Conservation (phyloP, 2,329 filamentous ascomycete species). For the Paecilomyces niveus region DNA sequence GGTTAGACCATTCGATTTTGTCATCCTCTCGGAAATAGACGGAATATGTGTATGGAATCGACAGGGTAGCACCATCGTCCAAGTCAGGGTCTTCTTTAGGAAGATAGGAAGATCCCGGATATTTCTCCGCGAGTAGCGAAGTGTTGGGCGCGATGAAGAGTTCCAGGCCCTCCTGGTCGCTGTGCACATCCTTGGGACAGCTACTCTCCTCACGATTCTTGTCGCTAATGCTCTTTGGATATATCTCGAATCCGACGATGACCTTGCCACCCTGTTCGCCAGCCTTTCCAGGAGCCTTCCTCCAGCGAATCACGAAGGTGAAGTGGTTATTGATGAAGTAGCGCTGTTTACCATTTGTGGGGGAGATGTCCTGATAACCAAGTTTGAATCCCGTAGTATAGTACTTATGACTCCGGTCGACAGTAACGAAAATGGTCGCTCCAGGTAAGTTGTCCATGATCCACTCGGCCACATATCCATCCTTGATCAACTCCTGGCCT, state of each 20-base stretch:
- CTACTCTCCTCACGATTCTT: slow-evolving; percentile 56
- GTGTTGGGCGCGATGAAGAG: slow-evolving; percentile 60
- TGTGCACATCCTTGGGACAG: slow-evolving; percentile 61
- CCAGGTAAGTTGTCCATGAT: slow-evolving; percentile 88
- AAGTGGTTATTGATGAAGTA: slow-evolving; percentile 85
- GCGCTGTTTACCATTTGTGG: slow-evolving; percentile 51
- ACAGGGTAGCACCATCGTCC: slow-evolving; percentile 59
- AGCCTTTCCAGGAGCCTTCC: slow-evolving; percentile 60
- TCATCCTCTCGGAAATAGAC: slow-evolving; percentile 83
- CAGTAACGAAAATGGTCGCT: slow-evolving; percentile 79
- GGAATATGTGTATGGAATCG: slow-evolving; percentile 79
- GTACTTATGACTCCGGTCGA: slow-evolving; percentile 78
- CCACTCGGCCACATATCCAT: slow-evolving; percentile 86
- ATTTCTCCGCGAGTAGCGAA: slow-evolving; percentile 48
- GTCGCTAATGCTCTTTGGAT: slow-evolving; percentile 71
- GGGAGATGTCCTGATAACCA: slow-evolving; percentile 63
- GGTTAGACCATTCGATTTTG: slow-evolving; percentile 70
- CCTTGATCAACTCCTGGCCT: slow-evolving; percentile 64
- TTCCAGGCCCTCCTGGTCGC: slow-evolving; percentile 59
- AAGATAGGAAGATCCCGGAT: slow-evolving; percentile 54
- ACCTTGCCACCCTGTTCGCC: slow-evolving; percentile 68
- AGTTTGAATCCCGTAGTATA: slow-evolving; percentile 87
- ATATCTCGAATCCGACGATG: slow-evolving; percentile 83
- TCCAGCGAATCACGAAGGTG: slow-evolving; percentile 74
- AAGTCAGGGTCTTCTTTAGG: slow-evolving; percentile 50